Evolutionary conservation across 176 grass and related monocot genomes (phyloP), one percentile per base, ranked within the genome.

Genomic region (Zea mays): DNA sequence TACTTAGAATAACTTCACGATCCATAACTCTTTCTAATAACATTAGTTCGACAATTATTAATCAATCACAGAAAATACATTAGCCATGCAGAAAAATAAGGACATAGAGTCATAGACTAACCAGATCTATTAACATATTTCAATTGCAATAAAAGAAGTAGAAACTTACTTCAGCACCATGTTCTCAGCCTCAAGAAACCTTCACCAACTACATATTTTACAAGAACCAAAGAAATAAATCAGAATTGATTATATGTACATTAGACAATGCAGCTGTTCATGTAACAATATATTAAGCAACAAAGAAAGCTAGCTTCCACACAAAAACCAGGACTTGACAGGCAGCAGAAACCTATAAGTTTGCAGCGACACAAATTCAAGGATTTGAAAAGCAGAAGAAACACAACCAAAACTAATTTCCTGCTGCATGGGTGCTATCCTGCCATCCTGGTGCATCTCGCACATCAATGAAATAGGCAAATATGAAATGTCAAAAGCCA

Each of bases 121-220:
- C 33, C 47, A 69, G 50, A 59, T 44, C 38, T 40, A 33, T 13
- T 16, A 14, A 15, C 42, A 51, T 59, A 2, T 43, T 16, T 4
- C n/a, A 74, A 63, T 10, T 38, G 27, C 48, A 21, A 17, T 49
- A 3, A 45, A 20, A 67, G 1, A 16, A 14, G 35, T 20, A 42
- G 17, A 36, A 66, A 82, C 84, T 84, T 93, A 93, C 91, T 93
- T 93, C 69, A 93, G 80, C 59, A 93, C 91, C 91, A 93, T n/a
- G n/a, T 93, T 74, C 90, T 85, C 57, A 14, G 43, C 69, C 59
- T 88, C 66, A 44, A 44, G 65, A 68, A 75, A 67, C 35, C 75
- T 76, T 90, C 59, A 93, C 57, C 40, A 69, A 20, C 15, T 78
- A 67, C 37, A 7, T 8, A 62, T 17, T 58, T 54, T n/a, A 4